These are phyloP conservation scores for Saccharomycopsis olivae DNA, from an alignment of 805 yeast genomes.

Conservation along the genomic window DNA sequence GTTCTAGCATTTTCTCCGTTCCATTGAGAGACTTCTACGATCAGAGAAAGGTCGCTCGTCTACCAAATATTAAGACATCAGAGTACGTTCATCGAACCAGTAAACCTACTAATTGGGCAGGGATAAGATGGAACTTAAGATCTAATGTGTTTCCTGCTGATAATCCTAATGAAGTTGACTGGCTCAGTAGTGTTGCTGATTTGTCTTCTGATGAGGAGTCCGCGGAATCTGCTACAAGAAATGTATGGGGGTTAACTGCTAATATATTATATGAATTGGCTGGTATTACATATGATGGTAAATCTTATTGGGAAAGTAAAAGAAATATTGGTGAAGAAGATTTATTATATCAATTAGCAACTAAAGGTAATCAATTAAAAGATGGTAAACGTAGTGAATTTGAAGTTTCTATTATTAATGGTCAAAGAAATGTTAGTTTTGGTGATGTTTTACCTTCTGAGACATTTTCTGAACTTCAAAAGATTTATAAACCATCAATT, in stretches of 20 bases:
- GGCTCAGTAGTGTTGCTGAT: slow-evolving; percentile 54
- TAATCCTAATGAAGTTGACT: slow-evolving; percentile 44
- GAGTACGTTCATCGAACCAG: slow-evolving; percentile 26
- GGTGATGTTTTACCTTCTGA: slow-evolving; percentile 33
- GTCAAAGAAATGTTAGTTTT: slow-evolving; percentile 32
- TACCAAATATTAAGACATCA: slow-evolving; percentile 6
- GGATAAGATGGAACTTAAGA: slow-evolving; percentile 53
- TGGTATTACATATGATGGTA: slow-evolving; percentile 37
- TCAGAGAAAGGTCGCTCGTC: slow-evolving; percentile 15
- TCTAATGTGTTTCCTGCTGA: slow-evolving; percentile 50
- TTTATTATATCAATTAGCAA: slow-evolving; percentile 34
- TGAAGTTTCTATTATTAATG: slow-evolving; percentile 35
- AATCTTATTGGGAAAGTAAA: slow-evolving; percentile 21
- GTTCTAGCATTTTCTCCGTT: slow-evolving; percentile 57
- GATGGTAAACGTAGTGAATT: slow-evolving; percentile 30
- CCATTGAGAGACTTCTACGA: slow-evolving; percentile 51
- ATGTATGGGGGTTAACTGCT: slow-evolving; percentile 79
- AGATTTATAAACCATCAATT: slow-evolving; percentile 26
- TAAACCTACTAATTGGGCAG: slow-evolving; percentile 53
- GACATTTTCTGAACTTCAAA: slow-evolving; percentile 33
- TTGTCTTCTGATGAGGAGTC: slow-evolving; percentile 48
- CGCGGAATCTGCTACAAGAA: slow-evolving; percentile 34
- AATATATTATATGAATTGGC: slow-evolving; percentile 68
- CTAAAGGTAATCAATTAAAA: slow-evolving; percentile 37
- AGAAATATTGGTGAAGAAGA: slow-evolving; percentile 43